phyloP scores from a whole-genome alignment of 768 basidiomycete species.

The Suillus subluteus region DNA sequence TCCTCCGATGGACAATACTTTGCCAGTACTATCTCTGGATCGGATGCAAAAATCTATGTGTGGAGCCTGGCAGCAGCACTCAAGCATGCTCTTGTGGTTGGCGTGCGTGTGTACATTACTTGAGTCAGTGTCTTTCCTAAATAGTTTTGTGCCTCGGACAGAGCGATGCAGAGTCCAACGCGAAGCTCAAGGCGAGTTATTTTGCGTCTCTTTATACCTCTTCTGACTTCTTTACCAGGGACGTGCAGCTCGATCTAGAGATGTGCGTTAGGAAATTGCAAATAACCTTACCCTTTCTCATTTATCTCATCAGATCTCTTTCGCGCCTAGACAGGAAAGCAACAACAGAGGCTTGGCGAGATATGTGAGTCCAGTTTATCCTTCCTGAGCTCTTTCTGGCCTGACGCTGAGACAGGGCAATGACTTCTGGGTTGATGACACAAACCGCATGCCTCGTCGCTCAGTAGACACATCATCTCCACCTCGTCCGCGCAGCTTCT shows the following conservation, averaged over 20 bases:
- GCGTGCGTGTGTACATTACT: not conserved
- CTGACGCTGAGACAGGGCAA: not conserved
- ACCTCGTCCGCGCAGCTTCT: too few relatives aligned
- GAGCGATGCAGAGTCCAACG: too few relatives aligned
- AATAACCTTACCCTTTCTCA: too few relatives aligned
- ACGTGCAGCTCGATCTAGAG: not conserved
- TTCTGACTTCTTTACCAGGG: not conserved
- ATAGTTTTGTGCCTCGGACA: not conserved
- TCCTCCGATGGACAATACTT: slow-evolving; percentile 81
- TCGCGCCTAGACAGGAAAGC: too few relatives aligned
- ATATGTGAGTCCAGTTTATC: too few relatives aligned
- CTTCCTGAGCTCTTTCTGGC: too few relatives aligned
- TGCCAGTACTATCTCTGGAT: slow-evolving; percentile 66
- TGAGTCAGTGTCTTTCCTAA: not conserved
- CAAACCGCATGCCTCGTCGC: not conserved
- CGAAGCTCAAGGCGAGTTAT: not conserved
- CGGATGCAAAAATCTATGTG: slow-evolving; percentile 72
- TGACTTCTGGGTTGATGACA: not conserved
- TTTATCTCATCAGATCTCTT: too few relatives aligned
- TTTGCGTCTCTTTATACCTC: too few relatives aligned
- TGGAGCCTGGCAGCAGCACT: slow-evolving; percentile 67
- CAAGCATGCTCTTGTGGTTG: not conserved
- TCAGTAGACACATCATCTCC: too few relatives aligned
- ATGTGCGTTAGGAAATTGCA: not conserved
- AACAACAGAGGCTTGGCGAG: too few relatives aligned